Base-by-base conservation (phyloP, 306 rosid species). In the Prunus kanzakura region DNA sequence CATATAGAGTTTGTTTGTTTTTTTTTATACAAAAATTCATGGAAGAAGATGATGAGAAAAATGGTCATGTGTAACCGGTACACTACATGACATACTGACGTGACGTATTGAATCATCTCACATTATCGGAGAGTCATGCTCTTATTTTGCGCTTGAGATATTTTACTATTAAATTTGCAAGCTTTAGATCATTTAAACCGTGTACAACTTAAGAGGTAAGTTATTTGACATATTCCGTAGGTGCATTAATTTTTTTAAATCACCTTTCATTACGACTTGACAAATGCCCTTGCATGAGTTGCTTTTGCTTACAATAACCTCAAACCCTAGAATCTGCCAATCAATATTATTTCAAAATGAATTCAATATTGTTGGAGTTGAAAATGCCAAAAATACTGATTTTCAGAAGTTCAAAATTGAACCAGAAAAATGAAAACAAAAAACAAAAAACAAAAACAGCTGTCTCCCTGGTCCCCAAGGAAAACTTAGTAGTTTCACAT, bases 391-490 rank as follows among this genome's bases (percentile, higher is more conserved):
- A 64, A 64, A 3, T 16, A 8, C 1, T 35, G 15, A 35, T 8
- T 14, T 63, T 64, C 49, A 64, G 19, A 6, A 60, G 20, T 55
- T 32, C 16, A 20, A 12, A 11, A 49, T 15, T 0, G 3, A 15
- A 69, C 9, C 43, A 38, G 43, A 46, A 22, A 45, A 49, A 49
- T 3, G 20, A 47, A 14, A 23, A 15, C 1, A 25, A 11, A 51
- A 30, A 30, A 23, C 1, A 69, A 19, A 23, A 18, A 63, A 63
- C n/a, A 69, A 50, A 23, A 29, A 8, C 43, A 49, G 62, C 27
- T 38, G 79, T 27, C 16, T 27, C 16, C 22, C 25, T 25, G 73
- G 73, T 55, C 69, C 79, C 46, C 72, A 11, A 20, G 35, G 27
- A 51, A 50, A 27, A 50, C 35, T 19, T 20, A 14, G 6, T 35